phyloP scores from a whole-genome alignment of 1,284 basidiomycete genomes.

The Anthracocystis setariae region DNA sequence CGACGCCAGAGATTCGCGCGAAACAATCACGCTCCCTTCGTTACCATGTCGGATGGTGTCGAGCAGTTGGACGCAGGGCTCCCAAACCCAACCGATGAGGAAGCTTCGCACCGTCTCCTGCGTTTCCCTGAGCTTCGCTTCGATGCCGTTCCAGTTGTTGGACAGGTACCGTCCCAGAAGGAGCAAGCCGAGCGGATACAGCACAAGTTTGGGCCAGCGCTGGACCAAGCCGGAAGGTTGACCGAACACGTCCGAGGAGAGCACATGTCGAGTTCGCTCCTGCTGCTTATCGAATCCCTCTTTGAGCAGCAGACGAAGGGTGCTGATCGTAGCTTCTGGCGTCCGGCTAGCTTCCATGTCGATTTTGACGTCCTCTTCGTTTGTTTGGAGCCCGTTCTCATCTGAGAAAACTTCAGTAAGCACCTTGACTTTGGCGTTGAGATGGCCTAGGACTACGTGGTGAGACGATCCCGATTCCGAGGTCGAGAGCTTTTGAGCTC shows the following conservation, averaged over 20 bases:
- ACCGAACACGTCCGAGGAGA: conserved; percentile 39
- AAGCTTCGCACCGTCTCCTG: conserved; percentile 80
- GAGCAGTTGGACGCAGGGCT: conserved; percentile 83
- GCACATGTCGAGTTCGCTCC: conserved; percentile 20
- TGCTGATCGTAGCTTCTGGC: conserved; percentile 26
- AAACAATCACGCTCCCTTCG: conserved; percentile 75
- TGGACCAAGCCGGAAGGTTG: conserved; percentile 48
- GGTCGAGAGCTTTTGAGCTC: conserved; percentile 24
- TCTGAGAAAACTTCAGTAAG: conserved; percentile 27
- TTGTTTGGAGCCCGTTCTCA: neutral
- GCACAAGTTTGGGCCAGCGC: conserved; percentile 58
- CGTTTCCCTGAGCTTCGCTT: conserved; percentile 72
- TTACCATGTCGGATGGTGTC: conserved; percentile 83
- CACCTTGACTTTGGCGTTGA: conserved; percentile 41
- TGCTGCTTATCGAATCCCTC: conserved; percentile 38
- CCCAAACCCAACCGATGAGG: conserved; percentile 84
- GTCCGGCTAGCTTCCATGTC: conserved; percentile 32
- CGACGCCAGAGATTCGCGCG: conserved; percentile 79
- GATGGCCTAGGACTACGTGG: conserved; percentile 24
- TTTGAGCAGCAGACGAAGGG: conserved; percentile 35
- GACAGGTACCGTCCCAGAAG: conserved; percentile 39
- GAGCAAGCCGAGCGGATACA: conserved; percentile 50
- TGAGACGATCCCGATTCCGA: conserved; percentile 1
- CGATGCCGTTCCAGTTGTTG: conserved; percentile 55
- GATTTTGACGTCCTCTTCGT: conserved; percentile 19